Percentiles rank a stretch among this genome's conserved stretches.
These are phyloP conservation scores for Solioccasus polychromus DNA, from an alignment of 768 basidiomycete genomes.

Conservation along the genomic window DNA sequence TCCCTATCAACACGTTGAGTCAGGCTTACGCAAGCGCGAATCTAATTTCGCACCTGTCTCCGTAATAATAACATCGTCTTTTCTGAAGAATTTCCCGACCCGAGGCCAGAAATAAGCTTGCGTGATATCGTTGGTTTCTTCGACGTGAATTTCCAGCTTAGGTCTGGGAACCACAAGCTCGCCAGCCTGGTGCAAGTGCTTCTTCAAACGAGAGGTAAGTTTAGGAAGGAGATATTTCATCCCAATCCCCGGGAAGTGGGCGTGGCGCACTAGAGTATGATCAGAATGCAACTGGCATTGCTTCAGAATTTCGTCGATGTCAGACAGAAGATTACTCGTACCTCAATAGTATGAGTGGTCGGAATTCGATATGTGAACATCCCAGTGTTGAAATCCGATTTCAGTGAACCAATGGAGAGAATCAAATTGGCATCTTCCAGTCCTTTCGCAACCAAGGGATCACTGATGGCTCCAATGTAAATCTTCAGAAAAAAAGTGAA, in stretches of 20 bases:
- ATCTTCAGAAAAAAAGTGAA: slow-evolving; percentile 42
- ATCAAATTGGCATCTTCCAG: slow-evolving; percentile 77
- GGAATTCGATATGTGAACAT: slow-evolving; percentile 79
- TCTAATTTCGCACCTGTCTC: slow-evolving; percentile 64
- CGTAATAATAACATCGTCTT: slow-evolving; percentile 74
- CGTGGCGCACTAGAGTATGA: slow-evolving; percentile 63
- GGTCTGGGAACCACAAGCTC: slow-evolving; percentile 46
- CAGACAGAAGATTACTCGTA: slow-evolving; percentile 21
- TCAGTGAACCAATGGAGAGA: slow-evolving; percentile 66
- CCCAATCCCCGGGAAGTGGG: slow-evolving; percentile 60
- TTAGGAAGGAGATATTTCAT: slow-evolving; percentile 79
- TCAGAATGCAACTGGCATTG: slow-evolving; percentile 67
- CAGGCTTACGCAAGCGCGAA: not conserved
- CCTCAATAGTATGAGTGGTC: slow-evolving; percentile 59
- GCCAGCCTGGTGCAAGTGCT: slow-evolving; percentile 38
- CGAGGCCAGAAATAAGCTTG: slow-evolving; percentile 88
- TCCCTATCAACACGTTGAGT: slow-evolving; percentile 39
- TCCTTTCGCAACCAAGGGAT: slow-evolving; percentile 62
- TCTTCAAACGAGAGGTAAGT: slow-evolving; percentile 53
- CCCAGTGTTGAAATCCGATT: slow-evolving; percentile 85
- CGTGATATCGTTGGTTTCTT: slow-evolving; percentile 53
- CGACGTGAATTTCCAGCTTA: slow-evolving; percentile 44
- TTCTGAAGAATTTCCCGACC: slow-evolving; percentile 65
- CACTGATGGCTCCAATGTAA: slow-evolving; percentile 70
- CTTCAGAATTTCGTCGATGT: not conserved